Evolutionary conservation across 495 filamentous ascomycete genomes (phyloP).

Genomic region (Emericellopsis terricola): DNA sequence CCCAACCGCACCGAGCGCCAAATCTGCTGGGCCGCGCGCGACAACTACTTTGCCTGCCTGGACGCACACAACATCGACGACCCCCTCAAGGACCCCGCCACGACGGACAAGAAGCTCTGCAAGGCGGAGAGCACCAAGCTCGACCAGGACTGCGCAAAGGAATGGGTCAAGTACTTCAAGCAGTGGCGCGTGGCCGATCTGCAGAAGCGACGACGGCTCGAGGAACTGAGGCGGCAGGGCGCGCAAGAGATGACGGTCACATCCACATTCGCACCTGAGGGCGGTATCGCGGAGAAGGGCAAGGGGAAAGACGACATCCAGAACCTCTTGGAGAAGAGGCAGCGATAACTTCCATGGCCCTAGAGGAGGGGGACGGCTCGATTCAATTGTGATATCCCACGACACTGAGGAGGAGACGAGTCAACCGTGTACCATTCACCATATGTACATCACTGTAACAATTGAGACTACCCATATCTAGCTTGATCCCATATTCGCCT

Average conservation of each 20-base stretch:
- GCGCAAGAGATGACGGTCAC: constrained; percentile 37
- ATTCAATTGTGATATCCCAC: too few species aligned
- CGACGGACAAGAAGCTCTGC: constrained; percentile 42
- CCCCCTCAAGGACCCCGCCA: constrained; percentile 50
- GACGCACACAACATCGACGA: constrained; percentile 70
- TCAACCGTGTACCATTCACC: neutral
- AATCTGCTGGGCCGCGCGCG: constrained; percentile 73
- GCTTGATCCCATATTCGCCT: neutral
- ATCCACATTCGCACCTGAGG: constrained; percentile 9
- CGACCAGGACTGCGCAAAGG: constrained; percentile 49
- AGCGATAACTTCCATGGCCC: too few species aligned
- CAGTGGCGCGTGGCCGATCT: constrained; percentile 82
- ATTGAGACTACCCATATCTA: neutral
- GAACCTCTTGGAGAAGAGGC: constrained; percentile 1
- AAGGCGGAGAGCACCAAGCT: constrained; percentile 44
- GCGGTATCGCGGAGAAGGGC: constrained; percentile 1
- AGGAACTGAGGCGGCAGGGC: constrained; percentile 63
- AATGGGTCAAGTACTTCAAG: constrained; percentile 77
- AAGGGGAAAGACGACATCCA: constrained; percentile 3
- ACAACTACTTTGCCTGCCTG: constrained; percentile 71
- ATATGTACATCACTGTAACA: neutral
- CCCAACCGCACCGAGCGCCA: constrained; percentile 62
- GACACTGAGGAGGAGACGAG: neutral
- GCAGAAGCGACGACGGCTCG: constrained; percentile 63
- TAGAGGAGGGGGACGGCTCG: too few species aligned